phyloP scores from a whole-genome alignment of 2,329 filamentous ascomycete species.

The Sporothrix phasma region DNA sequence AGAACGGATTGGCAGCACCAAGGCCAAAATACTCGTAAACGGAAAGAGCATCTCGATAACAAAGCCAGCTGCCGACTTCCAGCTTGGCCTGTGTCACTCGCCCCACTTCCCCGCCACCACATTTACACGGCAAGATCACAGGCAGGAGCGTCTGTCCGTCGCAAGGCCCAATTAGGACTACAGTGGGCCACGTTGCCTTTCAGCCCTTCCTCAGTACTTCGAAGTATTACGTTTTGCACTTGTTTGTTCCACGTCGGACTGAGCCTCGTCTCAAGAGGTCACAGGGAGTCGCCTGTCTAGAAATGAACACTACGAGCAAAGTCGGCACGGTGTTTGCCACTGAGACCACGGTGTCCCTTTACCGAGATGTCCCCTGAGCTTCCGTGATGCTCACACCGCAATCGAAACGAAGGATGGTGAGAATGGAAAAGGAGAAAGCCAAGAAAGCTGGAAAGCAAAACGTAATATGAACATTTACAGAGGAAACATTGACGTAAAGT shows the following conservation, averaged over 20 bases:
- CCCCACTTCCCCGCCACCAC: background rate
- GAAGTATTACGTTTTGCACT: background rate
- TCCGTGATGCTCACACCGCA: too few relatives aligned
- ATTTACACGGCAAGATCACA: background rate
- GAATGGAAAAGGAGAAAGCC: background rate
- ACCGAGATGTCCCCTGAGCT: background rate
- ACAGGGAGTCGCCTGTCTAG: background rate
- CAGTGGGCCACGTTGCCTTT: background rate
- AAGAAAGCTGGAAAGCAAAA: background rate
- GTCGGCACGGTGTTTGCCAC: background rate
- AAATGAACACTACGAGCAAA: background rate
- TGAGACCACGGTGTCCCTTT: constrained; percentile 6
- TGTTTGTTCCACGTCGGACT: background rate
- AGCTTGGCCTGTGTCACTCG: background rate
- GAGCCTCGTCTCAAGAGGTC: constrained; percentile 5
- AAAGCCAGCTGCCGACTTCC: too few relatives aligned
- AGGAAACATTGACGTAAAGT: background rate
- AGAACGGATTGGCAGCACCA: too few relatives aligned
- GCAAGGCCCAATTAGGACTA: background rate
- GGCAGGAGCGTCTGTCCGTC: background rate
- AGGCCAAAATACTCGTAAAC: too few relatives aligned
- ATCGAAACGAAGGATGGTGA: background rate
- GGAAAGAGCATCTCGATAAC: background rate
- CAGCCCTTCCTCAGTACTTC: background rate
- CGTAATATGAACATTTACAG: background rate